Percentiles rank a stretch among this genome's conserved stretches.
phyloP scores from a whole-genome alignment of 108 stramenopile genomes.

The Discostella pseudostelligera region DNA sequence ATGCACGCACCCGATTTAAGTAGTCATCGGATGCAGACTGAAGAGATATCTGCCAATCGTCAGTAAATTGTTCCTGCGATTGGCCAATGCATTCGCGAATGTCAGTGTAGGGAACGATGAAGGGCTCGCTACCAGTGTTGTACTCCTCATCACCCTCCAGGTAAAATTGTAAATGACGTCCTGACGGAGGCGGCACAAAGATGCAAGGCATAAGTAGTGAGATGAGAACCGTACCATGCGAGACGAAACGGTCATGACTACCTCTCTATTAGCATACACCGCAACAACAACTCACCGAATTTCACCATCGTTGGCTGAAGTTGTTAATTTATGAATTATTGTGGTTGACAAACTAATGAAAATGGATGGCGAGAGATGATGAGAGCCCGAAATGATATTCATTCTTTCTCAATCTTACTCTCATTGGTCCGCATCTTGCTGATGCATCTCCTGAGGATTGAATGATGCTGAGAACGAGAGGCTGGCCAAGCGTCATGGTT shows the following conservation, averaged over 20 bases:
- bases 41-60: slow-evolving; percentile 25
- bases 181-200: neutral
- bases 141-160: slow-evolving; percentile 39
- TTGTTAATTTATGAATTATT: no score
- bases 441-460: no score
- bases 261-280: no score
- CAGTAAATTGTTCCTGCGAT: slow-evolving; percentile 26
- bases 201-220: neutral
- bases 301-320: slow-evolving; percentile 32
- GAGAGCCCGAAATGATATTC: no score
- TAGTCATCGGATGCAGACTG: slow-evolving; percentile 41
- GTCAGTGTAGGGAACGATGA: slow-evolving; percentile 51
- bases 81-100: slow-evolving; percentile 42
- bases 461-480: no score
- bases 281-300: slow-evolving; percentile 7
- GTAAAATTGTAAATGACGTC: slow-evolving; percentile 47
- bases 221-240: no score
- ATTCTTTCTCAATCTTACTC: no score
- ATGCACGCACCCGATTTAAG: slow-evolving; percentile 11
- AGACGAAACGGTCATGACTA: no score
- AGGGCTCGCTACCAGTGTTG: slow-evolving; percentile 22
- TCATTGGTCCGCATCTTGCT: no score
- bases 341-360: no score
- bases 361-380: no score
- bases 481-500: no score